Base-by-base conservation (phyloP, 352 stramenopile species). In the Halophytophthora polymorphica region DNA sequence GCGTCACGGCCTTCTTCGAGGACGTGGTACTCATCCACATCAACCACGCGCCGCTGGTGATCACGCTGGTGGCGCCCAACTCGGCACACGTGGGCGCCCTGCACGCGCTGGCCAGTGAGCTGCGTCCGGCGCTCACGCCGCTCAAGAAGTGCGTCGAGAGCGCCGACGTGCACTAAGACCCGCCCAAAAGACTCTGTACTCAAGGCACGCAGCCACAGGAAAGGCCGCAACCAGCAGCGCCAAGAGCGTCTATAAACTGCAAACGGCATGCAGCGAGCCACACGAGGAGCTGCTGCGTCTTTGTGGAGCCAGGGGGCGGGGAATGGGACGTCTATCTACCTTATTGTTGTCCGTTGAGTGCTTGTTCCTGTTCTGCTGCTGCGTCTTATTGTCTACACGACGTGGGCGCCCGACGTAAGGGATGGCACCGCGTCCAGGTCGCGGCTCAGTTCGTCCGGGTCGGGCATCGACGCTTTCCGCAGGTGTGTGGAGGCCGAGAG, bases 111-210 rank as follows among this genome's bases (percentile, higher is more conserved):
- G 73, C 75, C 1, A 56, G 50, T 33, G 72, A 90, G 53, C 46
- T 93, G 50, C 70, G 73, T 42, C 64, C 73, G 17, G 73, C 69
- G n/a, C 73, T 90, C 43, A 66, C 61, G 38, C 75, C 77, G 33
- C 70, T 93, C 34, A 89, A 89, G 51, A 79, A 73, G 45, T 83
- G 65, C 48, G 78, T 90, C 35, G 82, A 92, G 46, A 83, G 65
- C 54, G 74, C 77, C 4, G 82, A 92, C 44, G 75, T 86, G 53
- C 77, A 89, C 56, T 83, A 75, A 19, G 25, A 31, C 4, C 25
- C 25, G 25, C 4, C 25, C 25, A 31, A 31, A 8, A 8, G 8
- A 31, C 4, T 8, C 25, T 8, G 25, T n/a, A n/a, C n/a, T n/a
- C n/a, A n/a, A n/a, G n/a, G n/a, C n/a, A n/a, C 29, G 6, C 6